Base-by-base conservation (phyloP, 176 grass and related monocot genomes). In the Juncus effusus region DNA sequence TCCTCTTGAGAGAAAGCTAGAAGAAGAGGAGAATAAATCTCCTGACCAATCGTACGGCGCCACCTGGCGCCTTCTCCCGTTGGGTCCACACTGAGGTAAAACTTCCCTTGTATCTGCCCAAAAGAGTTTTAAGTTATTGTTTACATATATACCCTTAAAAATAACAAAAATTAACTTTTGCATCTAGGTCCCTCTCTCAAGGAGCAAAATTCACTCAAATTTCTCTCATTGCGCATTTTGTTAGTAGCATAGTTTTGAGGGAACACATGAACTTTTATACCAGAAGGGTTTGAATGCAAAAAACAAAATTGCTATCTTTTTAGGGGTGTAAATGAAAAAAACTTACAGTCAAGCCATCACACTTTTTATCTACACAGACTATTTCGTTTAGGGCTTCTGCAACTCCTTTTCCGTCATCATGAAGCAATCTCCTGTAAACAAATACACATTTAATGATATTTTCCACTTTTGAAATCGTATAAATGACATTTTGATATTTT, bases 11-110 rank as follows among this genome's bases (percentile, higher is more conserved):
- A 85, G 42, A 85, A 85, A 72, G 82, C 82, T 64, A 85, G 12
- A 19, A 85, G 72, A 71, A 85, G 77, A 80, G 82, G 82, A 75
- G 82, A 79, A 71, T 80, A 85, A 40, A 80, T 79, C 51, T 85
- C 70, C 76, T 85, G 82, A 3, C 77, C 77, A 39, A 40, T 54
- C 54, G 82, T 75, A 53, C 77, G 66, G 13, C 82, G 77, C 82
- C 82, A 85, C 35, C 69, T 70, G 63, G 82, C 77, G 65, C 82
- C 77, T 52, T 76, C 60, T 38, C 82, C 82, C 36, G 59, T 54
- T 16, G 63, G 77, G 74, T 85, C 77, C 47, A 85, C 14, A 76
- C 77, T 79, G 9, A 85, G 2, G 59, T 85, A 85, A 61, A 80
- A 80, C 59, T 85, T 80, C 10, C 82, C 82, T 85, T 76, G 82